Evolutionary conservation across 345 rosid species (phyloP).

Genomic region (Clausena lansium): DNA sequence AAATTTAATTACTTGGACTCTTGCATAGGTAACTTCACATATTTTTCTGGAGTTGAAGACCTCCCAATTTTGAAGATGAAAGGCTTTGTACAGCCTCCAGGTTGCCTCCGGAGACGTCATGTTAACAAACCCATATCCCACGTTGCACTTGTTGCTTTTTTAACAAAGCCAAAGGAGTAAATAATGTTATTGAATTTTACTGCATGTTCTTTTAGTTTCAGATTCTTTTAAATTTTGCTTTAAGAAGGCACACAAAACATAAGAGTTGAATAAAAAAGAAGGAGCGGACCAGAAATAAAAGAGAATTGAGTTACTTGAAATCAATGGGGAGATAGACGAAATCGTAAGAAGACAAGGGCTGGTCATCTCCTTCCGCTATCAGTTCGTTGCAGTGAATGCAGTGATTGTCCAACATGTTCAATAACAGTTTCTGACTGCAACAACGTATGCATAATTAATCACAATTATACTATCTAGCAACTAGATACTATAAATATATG

Average conservation of each 20-base stretch:
- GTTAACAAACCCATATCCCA: slow-evolving; percentile 98
- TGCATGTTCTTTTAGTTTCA: not conserved
- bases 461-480: not conserved
- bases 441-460: not conserved
- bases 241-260: not conserved
- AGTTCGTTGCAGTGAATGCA: slow-evolving; percentile 85
- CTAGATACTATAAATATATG: no score
- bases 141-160: slow-evolving; percentile 84
- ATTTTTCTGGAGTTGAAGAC: slow-evolving; percentile 74
- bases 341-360: slow-evolving; percentile 76
- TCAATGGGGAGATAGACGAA: slow-evolving; percentile 95
- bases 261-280: not conserved
- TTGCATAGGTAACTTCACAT: slow-evolving; percentile 86
- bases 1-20: slow-evolving; percentile 55
- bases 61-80: slow-evolving; percentile 79
- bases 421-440: slow-evolving; percentile 56
- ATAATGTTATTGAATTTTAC: not conserved
- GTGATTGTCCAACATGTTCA: slow-evolving; percentile 88
- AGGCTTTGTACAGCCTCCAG: slow-evolving; percentile 72
- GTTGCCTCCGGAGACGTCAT: slow-evolving; percentile 88
- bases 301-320: slow-evolving; percentile 54
- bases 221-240: not conserved
- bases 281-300: not conserved
- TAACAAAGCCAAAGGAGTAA: not conserved
- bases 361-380: slow-evolving; percentile 42